phyloP scores from a whole-genome alignment of 306 rosid species.

The Cicer arietinum region DNA sequence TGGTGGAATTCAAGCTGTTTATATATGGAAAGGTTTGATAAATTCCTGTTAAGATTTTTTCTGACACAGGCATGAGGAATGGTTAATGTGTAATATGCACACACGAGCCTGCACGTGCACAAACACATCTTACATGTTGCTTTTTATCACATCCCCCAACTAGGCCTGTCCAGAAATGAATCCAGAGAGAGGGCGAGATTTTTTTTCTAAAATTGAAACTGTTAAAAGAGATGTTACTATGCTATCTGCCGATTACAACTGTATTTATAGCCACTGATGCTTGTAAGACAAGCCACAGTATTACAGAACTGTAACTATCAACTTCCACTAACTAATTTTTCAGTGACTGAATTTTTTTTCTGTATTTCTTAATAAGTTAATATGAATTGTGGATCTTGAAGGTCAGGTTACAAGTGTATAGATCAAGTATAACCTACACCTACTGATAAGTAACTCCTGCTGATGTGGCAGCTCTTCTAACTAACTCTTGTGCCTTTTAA shows the following conservation, averaged over 20 bases:
- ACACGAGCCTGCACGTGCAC: neutral
- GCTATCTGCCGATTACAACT: neutral
- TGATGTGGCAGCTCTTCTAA: too few species aligned
- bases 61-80: slow-evolving; percentile 11
- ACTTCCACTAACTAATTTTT: neutral
- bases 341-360: too few species aligned
- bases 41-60: slow-evolving; percentile 28
- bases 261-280: neutral
- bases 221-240: neutral
- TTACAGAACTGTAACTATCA: slow-evolving; percentile 5
- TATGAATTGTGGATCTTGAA: too few species aligned
- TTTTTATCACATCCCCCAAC: neutral
- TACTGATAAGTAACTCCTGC: too few species aligned
- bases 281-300: neutral
- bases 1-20: slow-evolving; percentile 76
- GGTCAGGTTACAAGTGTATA: too few species aligned
- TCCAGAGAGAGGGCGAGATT: neutral
- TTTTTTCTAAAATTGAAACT: neutral
- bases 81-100: slow-evolving; percentile 6
- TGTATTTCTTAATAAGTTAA: too few species aligned
- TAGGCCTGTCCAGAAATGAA: neutral
- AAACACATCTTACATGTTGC: neutral
- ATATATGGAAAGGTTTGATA: slow-evolving; percentile 86
- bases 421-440: too few species aligned
- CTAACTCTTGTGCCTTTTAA: too few species aligned